Base-by-base conservation (phyloP, 805 yeast genomes). In the Ogataea haglerorum region DNA sequence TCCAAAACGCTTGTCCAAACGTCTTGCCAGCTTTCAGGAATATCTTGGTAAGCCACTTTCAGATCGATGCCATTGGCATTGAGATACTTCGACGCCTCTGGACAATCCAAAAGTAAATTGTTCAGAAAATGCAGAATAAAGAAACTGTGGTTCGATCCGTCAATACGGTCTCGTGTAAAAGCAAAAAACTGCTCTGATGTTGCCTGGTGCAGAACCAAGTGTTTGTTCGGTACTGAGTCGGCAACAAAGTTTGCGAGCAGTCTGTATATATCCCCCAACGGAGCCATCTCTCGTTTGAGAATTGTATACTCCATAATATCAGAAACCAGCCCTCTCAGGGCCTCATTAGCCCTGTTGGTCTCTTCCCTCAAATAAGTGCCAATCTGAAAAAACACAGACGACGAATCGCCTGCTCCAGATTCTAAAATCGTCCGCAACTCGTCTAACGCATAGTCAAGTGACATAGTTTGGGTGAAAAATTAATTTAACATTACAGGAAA, bases 201-300 rank as follows among this genome's bases (percentile, higher is more conserved):
- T 2, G 10, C n/a, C n/a, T 28, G 22, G 5, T 17, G 18, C 14
- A 44, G 14, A 6, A 49, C 31, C 6, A 36, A 7, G n/a, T 16
- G 23, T 23, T 51, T 27, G 26, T 49, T 49, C 4, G 15, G 17
- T 22, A 42, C 41, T 3, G 36, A 26, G 16, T 49, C 49, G 5
- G 53, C 53, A 18, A 49, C 53, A 24, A 45, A 40, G 30, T 49
- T 49, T 12, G 47, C 47, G 33, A 49, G 23, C 6, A 36, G 29
- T n/a, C 48, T 36, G 26, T 34, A 35, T 2, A 40, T 15, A 9
- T 21, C 13, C 13, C 38, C 13, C 30, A 43, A n/a, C n/a, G 32
- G 16, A 23, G 38, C 46, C 14, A 24, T 35, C 16, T 36, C 16
- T 19, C 7, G 21, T 7, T 19, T 19, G 9, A 19, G 8, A 18